Base-by-base conservation (phyloP, 106 monocot species). In the Dendrobium officinale region DNA sequence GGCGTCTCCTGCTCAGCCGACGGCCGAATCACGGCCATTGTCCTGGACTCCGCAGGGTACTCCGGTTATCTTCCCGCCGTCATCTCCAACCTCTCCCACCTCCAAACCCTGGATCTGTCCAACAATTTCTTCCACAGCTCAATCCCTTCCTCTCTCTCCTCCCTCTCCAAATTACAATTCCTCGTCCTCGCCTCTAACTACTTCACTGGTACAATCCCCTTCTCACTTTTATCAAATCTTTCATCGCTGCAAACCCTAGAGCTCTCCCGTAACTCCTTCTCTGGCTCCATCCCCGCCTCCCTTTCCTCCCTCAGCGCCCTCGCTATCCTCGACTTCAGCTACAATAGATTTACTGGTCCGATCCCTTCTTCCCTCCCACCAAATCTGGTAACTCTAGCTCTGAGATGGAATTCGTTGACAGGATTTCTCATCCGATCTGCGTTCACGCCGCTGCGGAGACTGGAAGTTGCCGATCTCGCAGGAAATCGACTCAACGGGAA, bases 31-130 rank as follows among this genome's bases (percentile, higher is more conserved):
- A 29, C 43, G 22, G 72, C 81, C 41, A 56, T 90, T 82, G 64
- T 83, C 55, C 88, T 90, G 73, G 88, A 90, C 77, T 77, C 86
- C 22, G 88, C 85, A 7, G 89, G 92, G 7, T 90, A 88, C 88
- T 83, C 83, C 55, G 86, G 86, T 75, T 4, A 26, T 1, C 85
- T 88, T 64, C 47, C 82, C 64, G 77, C 82, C 6, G 20, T 75
- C 74, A n/a, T 90, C 37, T 55, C 86, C 85, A 43, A 74, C 79
- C 88, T 93, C 77, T 40, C 87, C 64, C 42, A 33, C 42, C 90
- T 93, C 61, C 9, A 81, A 68, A 83, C 85, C 77, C 85, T 91
- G 82, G 80, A 86, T 67, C 78, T 91, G 77, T 83, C 80, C 80
- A 37, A 2, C 15, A 33, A 70, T 37, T 22, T 68, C 11, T 70